A percentile compares a stretch with the other conserved stretches of the same genome.
Evolutionary conservation across 805 yeast species (phyloP).

Genomic region (Candida qinlingensis): DNA sequence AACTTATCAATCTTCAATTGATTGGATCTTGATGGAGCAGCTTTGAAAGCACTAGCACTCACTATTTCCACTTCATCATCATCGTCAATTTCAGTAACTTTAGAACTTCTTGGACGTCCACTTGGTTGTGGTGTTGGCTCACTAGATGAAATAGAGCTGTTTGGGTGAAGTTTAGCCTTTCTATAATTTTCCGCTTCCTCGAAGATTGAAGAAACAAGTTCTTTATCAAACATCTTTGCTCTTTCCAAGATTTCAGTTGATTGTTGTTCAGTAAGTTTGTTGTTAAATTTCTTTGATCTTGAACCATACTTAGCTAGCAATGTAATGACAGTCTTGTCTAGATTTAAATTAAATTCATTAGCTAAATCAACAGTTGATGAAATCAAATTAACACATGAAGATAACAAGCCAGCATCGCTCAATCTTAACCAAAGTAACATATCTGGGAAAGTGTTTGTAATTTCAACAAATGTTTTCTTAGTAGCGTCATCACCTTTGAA

Average conservation of each 20-base stretch:
- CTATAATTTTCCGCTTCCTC: constrained; percentile 36
- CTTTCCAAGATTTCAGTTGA: constrained; percentile 54
- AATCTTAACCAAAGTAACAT: constrained; percentile 79
- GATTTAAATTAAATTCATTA: constrained; percentile 41
- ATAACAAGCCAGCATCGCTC: constrained; percentile 69
- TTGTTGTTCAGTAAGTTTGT: constrained; percentile 65
- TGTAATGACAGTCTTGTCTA: constrained; percentile 49
- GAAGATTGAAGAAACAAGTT: constrained; percentile 48
- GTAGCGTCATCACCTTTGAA: constrained; percentile 18
- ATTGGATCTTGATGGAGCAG: constrained; percentile 8
- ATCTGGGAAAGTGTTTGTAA: constrained; percentile 58
- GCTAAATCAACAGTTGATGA: constrained; percentile 64
- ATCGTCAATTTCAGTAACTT: not conserved
- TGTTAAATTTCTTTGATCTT: constrained; percentile 61
- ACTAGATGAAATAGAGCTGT: not conserved
- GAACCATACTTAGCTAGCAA: constrained; percentile 60
- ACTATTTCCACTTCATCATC: constrained; percentile 7
- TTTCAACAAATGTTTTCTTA: constrained; percentile 40
- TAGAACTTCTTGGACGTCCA: too few species aligned
- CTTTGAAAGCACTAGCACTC: not conserved
- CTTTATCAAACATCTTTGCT: constrained; percentile 51
- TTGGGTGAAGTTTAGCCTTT: constrained; percentile 22
- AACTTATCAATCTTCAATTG: constrained; percentile 35
- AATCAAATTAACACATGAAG: constrained; percentile 68
- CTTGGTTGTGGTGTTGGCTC: constrained; percentile 6